Conservation (phyloP, 306 rosid genomes). For the Bauhinia variegata region DNA sequence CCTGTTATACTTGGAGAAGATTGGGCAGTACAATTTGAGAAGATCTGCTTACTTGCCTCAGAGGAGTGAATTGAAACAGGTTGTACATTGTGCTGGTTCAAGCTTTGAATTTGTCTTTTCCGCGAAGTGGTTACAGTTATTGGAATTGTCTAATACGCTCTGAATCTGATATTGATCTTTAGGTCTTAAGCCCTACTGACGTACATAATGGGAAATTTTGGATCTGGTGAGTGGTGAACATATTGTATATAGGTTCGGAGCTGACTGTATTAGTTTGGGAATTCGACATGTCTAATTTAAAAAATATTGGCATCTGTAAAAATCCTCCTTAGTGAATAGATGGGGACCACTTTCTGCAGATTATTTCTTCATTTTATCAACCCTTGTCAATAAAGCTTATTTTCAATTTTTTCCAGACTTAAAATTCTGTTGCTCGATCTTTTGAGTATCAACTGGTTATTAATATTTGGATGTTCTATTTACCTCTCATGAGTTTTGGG, state of each 20-base stretch:
- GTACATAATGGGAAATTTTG: constrained; percentile 44
- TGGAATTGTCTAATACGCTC: constrained; percentile 28
- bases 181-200: constrained; percentile 26
- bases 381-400: constrained; percentile 35
- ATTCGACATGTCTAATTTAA: constrained; percentile 40
- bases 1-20: constrained; percentile 66
- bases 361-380: constrained; percentile 34
- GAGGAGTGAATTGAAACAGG: constrained; percentile 41
- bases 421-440: constrained; percentile 20
- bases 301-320: constrained; percentile 24
- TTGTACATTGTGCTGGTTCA: constrained; percentile 32
- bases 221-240: constrained; percentile 37
- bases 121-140: constrained; percentile 31
- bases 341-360: constrained; percentile 37
- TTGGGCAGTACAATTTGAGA: constrained; percentile 64
- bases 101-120: constrained; percentile 29
- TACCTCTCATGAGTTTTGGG: neutral
- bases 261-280: constrained; percentile 38
- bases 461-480: neutral
- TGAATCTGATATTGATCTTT: constrained; percentile 42
- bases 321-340: constrained; percentile 46
- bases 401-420: constrained; percentile 11
- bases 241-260: constrained; percentile 49
- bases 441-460: constrained; percentile 1
- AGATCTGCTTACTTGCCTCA: constrained; percentile 44